Evolutionary conservation across 164 flowering plant genomes (phyloP), one percentile per base, ranked within the genome.

Genomic region (Stephania cephalantha): DNA sequence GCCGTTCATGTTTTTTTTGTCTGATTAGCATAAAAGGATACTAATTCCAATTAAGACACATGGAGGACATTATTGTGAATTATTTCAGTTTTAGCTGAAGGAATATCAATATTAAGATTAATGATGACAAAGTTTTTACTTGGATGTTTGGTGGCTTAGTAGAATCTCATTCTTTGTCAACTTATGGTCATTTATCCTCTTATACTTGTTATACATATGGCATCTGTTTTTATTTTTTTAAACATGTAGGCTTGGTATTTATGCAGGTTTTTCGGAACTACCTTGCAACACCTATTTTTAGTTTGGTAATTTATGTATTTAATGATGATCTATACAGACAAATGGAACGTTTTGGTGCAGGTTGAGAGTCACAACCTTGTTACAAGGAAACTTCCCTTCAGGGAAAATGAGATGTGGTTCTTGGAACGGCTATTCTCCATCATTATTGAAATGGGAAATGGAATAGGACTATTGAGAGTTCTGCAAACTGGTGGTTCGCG

Each of bases 401-500:
- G 18, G 15, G 79, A 78, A 73, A 68, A 73, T 44, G 81, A 76
- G 18, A 55, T 78, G 30, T 55, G 75, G 45, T 71, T 78, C 68
- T 78, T 81, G 61, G 81, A 78, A 45, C 65, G 46, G 20, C 66
- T 78, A 6, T 45, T 55, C 42, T 73, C 25, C 53, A 45, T 66
- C 66, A 58, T 81, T 74, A 46, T 75, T 71, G 79, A 76, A 70
- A 76, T 81, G 46, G 83, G 83, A 70, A 81, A 78, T 67, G 78
- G 61, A 18, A 73, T 81, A 31, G 83, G 83, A 68, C 71, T 81
- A 45, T 64, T 73, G 68, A 73, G 79, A 74, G 76, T 74, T 35
- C 73, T 81, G 20, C 70, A 31, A 52, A 74, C 83, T 44, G 83
- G 81, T 46, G 48, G 50, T 76, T 75, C 66, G 6, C 77, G 69